Evolutionary conservation across 176 grass and related monocot species (phyloP).

Genomic region (Ampelocalamus luodianensis): DNA sequence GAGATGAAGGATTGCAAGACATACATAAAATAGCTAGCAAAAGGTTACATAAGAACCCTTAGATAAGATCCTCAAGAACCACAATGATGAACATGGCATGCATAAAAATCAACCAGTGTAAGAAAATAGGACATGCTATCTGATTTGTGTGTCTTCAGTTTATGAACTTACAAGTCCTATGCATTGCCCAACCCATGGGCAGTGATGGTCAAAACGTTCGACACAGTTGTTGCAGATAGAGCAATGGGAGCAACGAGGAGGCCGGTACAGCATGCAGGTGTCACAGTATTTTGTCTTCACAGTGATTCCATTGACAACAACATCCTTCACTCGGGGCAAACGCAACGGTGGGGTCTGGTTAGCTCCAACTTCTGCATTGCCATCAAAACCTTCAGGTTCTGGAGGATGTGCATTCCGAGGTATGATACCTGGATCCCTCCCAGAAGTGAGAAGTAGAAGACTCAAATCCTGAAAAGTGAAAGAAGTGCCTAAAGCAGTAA

Average conservation of each 20-base stretch:
- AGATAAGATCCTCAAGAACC: constrained; percentile 22
- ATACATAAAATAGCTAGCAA: not conserved
- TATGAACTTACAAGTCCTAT: constrained; percentile 86
- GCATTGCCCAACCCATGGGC: constrained; percentile 97
- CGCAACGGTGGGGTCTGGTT: constrained; percentile 72
- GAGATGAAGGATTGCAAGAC: not conserved
- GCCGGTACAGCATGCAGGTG: constrained; percentile 94
- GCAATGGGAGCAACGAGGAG: constrained; percentile 95
- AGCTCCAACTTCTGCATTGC: constrained; percentile 60
- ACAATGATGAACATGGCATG: not conserved
- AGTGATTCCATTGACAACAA: constrained; percentile 79
- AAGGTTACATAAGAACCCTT: not conserved
- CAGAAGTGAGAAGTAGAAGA: constrained; percentile 90
- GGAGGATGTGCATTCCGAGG: constrained; percentile 91
- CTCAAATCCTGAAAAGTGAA: constrained; percentile 72
- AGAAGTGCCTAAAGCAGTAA: constrained; percentile 27
- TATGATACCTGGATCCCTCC: constrained; percentile 92
- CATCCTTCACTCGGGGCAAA: constrained; percentile 78
- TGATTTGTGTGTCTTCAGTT: constrained; percentile 2
- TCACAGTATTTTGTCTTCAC: constrained; percentile 97
- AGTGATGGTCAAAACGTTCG: constrained; percentile 94
- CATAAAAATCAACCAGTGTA: not conserved
- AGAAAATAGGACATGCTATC: not conserved
- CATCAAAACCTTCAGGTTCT: constrained; percentile 80
- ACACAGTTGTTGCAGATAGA: constrained; percentile 97